Evolutionary conservation across 2,329 filamentous ascomycete species (phyloP).

Genomic region (Xylaria hypoxylon): DNA sequence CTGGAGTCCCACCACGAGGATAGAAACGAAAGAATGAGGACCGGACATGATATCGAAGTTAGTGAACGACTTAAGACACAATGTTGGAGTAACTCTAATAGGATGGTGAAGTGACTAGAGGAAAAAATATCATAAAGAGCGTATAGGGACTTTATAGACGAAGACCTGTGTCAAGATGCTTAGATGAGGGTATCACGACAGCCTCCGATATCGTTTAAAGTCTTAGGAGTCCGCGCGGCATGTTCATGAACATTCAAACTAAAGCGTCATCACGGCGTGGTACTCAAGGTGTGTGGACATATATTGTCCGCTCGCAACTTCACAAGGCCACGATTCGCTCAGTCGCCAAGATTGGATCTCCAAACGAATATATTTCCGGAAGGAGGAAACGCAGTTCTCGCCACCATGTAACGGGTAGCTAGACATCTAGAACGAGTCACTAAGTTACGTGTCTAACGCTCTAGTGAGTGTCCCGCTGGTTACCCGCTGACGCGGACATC

Average conservation of each 20-base stretch:
- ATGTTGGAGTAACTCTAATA: constrained; percentile 4
- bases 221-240: constrained; percentile 27
- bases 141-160: constrained; percentile 27
- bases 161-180: not conserved
- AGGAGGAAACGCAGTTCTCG: constrained; percentile 11
- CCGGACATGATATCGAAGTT: constrained; percentile 32
- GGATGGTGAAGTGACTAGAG: constrained; percentile 1
- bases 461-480: constrained; percentile 1
- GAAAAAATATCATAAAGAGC: not conserved
- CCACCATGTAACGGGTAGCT: constrained; percentile 9
- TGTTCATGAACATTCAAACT: not conserved
- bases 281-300: not conserved
- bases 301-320: not conserved
- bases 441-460: constrained; percentile 21
- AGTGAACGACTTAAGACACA: not conserved
- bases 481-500: constrained; percentile 32
- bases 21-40: constrained; percentile 30
- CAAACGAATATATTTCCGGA: constrained; percentile 8
- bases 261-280: constrained; percentile 22
- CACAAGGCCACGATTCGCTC: constrained; percentile 6
- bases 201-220: constrained; percentile 27
- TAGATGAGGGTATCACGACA: constrained; percentile 21
- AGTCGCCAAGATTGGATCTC: constrained; percentile 8
- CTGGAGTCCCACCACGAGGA: constrained; percentile 39
- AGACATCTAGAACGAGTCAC: constrained; percentile 8